Percentiles rank a stretch among this genome's conserved stretches.
Evolutionary conservation across 1,284 basidiomycete genomes (phyloP).

Genomic region (Rhodotorula sp.): DNA sequence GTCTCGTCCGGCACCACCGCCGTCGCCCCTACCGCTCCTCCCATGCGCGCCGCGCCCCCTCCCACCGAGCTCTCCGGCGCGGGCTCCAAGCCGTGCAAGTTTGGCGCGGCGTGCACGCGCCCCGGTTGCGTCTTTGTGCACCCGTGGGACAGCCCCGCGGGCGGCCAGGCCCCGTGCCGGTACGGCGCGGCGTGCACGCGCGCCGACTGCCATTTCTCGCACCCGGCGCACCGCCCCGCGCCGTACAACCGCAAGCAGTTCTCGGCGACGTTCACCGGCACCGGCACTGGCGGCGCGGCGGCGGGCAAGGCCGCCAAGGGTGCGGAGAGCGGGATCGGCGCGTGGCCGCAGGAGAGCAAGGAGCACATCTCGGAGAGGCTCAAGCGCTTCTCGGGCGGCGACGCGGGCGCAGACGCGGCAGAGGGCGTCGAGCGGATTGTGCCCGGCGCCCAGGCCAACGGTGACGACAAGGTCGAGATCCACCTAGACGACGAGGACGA

Average conservation of each 20-base stretch:
- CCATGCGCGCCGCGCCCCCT: neutral
- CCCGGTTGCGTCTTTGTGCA: slow-evolving; percentile 69
- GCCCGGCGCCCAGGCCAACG: slow-evolving; percentile 19
- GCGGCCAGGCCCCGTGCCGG: slow-evolving; percentile 57
- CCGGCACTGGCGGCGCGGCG: slow-evolving; percentile 1
- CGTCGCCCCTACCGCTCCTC: neutral
- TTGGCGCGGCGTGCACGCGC: slow-evolving; percentile 71
- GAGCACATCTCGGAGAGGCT: slow-evolving; percentile 41
- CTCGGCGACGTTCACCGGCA: slow-evolving; percentile 29
- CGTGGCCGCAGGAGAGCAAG: slow-evolving; percentile 37
- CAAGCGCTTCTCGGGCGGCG: slow-evolving; percentile 37
- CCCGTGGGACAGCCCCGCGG: slow-evolving; percentile 54
- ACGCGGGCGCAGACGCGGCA: neutral
- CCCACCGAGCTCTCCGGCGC: slow-evolving; percentile 42
- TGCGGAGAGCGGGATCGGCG: slow-evolving; percentile 18
- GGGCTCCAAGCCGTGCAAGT: slow-evolving; percentile 62
- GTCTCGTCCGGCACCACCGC: slow-evolving; percentile 4
- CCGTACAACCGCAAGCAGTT: slow-evolving; percentile 22
- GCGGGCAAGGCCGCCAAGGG: slow-evolving; percentile 14
- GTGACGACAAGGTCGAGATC: slow-evolving; percentile 25
- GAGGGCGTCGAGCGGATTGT: slow-evolving; percentile 33
- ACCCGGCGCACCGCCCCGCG: slow-evolving; percentile 65
- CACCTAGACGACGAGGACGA: slow-evolving; percentile 28
- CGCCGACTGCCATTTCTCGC: slow-evolving; percentile 70
- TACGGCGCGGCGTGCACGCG: slow-evolving; percentile 70